These are phyloP conservation scores for Monascus purpureus DNA, from an alignment of 495 filamentous ascomycete species.

Conservation along the genomic window DNA sequence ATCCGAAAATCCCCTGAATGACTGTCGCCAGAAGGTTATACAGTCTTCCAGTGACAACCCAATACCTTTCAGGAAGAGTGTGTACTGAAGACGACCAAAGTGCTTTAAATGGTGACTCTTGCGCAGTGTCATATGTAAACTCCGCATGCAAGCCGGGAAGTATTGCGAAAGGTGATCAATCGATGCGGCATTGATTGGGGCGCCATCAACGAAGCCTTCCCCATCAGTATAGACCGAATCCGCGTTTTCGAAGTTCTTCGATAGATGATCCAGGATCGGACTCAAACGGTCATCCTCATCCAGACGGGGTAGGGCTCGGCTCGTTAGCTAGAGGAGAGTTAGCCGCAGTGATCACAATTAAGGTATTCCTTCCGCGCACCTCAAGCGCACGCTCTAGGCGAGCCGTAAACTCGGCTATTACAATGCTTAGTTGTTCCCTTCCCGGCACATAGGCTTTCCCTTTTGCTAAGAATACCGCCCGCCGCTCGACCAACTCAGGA, in stretches of 20 bases:
- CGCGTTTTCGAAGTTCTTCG: conserved; percentile 82
- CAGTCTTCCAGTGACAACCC: conserved; percentile 83
- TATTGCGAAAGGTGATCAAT: conserved; percentile 72
- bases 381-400: conserved; percentile 69
- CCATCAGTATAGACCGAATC: conserved; percentile 59
- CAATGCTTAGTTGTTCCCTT: conserved; percentile 72
- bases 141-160: conserved; percentile 91
- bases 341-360: conserved; percentile 3
- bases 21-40: conserved; percentile 83
- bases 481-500: conserved; percentile 71
- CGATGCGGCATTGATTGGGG: conserved; percentile 60
- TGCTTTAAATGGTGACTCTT: conserved; percentile 85
- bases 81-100: conserved; percentile 88
- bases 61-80: conserved; percentile 93
- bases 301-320: conserved; percentile 75
- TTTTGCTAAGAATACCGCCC: conserved; percentile 58
- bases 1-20: conserved; percentile 73
- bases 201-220: conserved; percentile 44
- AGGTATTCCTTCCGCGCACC: conserved; percentile 28
- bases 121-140: conserved; percentile 70
- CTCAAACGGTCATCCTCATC: conserved; percentile 95
- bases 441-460: conserved; percentile 90
- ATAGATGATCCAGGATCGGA: conserved; percentile 85
- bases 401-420: conserved; percentile 70
- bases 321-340: conserved; percentile 47